These are phyloP conservation scores for Penicillium nucicola DNA, from an alignment of 495 filamentous ascomycete species.

Conservation along the genomic window DNA sequence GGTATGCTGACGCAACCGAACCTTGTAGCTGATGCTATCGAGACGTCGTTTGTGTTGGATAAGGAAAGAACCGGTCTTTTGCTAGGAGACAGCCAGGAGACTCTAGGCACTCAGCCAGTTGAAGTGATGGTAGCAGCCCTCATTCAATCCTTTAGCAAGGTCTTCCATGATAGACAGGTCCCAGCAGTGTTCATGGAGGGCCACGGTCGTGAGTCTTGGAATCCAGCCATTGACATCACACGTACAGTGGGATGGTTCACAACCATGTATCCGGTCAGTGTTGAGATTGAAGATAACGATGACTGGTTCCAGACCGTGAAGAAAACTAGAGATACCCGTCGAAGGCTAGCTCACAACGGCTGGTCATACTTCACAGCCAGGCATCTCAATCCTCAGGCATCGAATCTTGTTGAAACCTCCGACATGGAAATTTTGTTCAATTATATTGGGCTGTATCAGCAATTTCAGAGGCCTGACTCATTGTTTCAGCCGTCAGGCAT, in stretches of 20 bases:
- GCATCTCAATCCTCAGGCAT: slow-evolving; percentile 9
- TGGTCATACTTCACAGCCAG: slow-evolving; percentile 29
- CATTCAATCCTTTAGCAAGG: slow-evolving; percentile 44
- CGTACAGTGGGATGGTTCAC: slow-evolving; percentile 49
- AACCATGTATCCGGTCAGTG: slow-evolving; percentile 33
- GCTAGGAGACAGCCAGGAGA: slow-evolving; percentile 35
- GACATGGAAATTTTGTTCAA: slow-evolving; percentile 42
- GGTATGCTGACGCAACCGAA: not conserved
- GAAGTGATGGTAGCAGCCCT: slow-evolving; percentile 39
- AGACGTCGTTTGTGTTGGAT: slow-evolving; percentile 1
- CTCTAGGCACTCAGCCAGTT: slow-evolving; percentile 32
- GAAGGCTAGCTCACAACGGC: slow-evolving; percentile 26
- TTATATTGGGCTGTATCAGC: slow-evolving; percentile 42
- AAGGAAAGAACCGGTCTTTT: slow-evolving; percentile 17
- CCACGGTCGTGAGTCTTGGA: slow-evolving; percentile 31
- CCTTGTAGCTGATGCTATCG: slow-evolving; percentile 10
- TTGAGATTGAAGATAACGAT: not conserved
- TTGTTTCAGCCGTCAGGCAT: slow-evolving; percentile 17
- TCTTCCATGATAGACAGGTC: slow-evolving; percentile 40
- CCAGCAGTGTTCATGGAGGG: slow-evolving; percentile 35
- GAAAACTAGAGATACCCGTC: slow-evolving; percentile 20
- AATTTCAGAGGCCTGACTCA: slow-evolving; percentile 28
- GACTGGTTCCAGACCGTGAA: not conserved
- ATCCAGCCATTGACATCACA: slow-evolving; percentile 28
- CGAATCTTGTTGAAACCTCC: slow-evolving; percentile 8